Evolutionary conservation across 2,329 filamentous ascomycete species (phyloP).

Genomic region (Arthroderma uncinatum): DNA sequence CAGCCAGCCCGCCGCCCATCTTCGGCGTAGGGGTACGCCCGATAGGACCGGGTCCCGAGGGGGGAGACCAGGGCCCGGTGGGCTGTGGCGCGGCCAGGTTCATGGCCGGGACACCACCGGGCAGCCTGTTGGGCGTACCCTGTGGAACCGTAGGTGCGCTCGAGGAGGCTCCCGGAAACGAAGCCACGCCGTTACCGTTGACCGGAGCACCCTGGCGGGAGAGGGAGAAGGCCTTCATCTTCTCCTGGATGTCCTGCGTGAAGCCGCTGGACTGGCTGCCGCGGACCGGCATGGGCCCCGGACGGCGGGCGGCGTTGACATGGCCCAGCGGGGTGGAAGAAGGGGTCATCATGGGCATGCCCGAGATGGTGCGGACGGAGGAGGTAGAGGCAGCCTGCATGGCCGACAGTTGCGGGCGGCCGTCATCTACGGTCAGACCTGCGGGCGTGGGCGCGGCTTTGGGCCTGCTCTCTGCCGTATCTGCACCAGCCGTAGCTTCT

Average conservation of each 20-base stretch:
- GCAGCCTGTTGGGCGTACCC: background rate
- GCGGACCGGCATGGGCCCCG: slow-evolving; percentile 37
- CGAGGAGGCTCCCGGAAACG: background rate
- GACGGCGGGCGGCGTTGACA: slow-evolving; percentile 56
- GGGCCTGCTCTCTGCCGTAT: background rate
- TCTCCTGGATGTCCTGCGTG: slow-evolving; percentile 54
- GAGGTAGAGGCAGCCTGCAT: slow-evolving; percentile 19
- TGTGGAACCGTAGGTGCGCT: background rate
- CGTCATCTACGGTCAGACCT: background rate
- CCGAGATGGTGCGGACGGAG: slow-evolving; percentile 21
- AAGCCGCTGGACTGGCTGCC: slow-evolving; percentile 41
- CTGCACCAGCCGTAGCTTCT: background rate
- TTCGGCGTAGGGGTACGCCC: slow-evolving; percentile 25
- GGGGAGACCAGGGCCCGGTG: slow-evolving; percentile 12
- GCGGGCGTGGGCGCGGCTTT: background rate
- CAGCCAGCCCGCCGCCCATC: slow-evolving; percentile 34
- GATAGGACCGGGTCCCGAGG: slow-evolving; percentile 7
- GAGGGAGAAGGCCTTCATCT: slow-evolving; percentile 59
- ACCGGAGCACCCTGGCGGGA: slow-evolving; percentile 37
- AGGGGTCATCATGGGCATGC: slow-evolving; percentile 48
- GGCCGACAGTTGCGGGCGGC: slow-evolving; percentile 45
- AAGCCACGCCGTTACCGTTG: background rate
- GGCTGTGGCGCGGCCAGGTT: background rate
- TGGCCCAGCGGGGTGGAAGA: slow-evolving; percentile 78
- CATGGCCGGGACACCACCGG: background rate